A percentile compares a stretch with the other conserved stretches of the same genome.
Evolutionary conservation across 257 asterid genomes (phyloP).

Genomic region (Henckelia pumila): DNA sequence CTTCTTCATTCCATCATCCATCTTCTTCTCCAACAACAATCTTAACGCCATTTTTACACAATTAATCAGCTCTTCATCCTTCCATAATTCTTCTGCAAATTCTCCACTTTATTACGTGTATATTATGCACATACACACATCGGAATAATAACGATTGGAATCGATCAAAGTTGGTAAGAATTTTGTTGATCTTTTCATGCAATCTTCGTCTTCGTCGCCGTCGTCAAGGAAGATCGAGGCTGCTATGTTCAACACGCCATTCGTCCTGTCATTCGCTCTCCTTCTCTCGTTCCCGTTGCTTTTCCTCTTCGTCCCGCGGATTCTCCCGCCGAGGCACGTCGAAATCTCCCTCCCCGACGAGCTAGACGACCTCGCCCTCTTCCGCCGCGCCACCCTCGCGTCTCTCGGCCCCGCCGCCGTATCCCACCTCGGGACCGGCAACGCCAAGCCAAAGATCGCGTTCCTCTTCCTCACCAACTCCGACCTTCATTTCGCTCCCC

Average conservation of each 20-base stretch:
- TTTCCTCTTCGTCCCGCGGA: conserved; percentile 42
- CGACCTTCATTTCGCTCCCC: conserved; percentile 63
- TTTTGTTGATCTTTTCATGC: neutral
- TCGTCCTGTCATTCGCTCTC: conserved; percentile 40
- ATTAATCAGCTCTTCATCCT: neutral
- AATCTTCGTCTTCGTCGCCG: neutral
- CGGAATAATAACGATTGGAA: neutral
- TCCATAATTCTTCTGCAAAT: neutral
- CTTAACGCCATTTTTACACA: neutral
- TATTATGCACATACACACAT: no score
- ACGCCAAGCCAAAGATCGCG: conserved; percentile 52
- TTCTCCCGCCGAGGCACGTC: conserved; percentile 40
- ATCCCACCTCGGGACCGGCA: conserved; percentile 34
- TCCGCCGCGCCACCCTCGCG: conserved; percentile 58
- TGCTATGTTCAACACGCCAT: conserved; percentile 49
- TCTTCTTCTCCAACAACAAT: neutral
- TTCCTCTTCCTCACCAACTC: conserved; percentile 70
- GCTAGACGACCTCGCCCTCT: conserved; percentile 61
- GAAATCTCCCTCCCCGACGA: conserved; percentile 55
- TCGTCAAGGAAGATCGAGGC: no score
- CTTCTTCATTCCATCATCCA: neutral
- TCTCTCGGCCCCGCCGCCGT: conserved; percentile 25
- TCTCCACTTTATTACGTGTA: no score
- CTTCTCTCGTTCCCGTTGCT: conserved; percentile 52
- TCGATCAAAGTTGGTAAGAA: neutral